These are phyloP conservation scores for Linum tenue DNA, from an alignment of 345 rosid species.

Conservation along the genomic window DNA sequence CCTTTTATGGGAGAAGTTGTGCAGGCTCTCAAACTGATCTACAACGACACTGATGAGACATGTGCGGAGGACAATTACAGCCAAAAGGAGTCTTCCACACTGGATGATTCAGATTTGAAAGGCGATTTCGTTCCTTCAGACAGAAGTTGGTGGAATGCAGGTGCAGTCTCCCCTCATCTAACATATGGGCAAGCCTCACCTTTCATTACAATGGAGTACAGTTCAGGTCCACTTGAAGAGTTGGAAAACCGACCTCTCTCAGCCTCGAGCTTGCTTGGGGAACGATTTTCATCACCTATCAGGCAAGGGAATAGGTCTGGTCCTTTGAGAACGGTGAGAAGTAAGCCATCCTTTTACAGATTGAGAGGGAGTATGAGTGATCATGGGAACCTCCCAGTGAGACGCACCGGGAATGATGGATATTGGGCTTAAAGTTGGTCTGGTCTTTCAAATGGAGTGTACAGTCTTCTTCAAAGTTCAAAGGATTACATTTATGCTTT, in stretches of 20 bases:
- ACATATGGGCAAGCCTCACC: slow-evolving; percentile 71
- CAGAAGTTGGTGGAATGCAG: slow-evolving; percentile 92
- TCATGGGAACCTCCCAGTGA: slow-evolving; percentile 62
- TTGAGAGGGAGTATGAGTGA: slow-evolving; percentile 89
- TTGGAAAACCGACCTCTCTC: slow-evolving; percentile 67
- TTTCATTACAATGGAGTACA: slow-evolving; percentile 88
- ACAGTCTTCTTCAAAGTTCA: slow-evolving; percentile 12
- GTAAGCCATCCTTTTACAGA: slow-evolving; percentile 57
- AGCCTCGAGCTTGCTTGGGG: slow-evolving; percentile 41
- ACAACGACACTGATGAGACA: slow-evolving; percentile 74
- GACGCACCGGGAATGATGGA: slow-evolving; percentile 28
- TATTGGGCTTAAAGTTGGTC: slow-evolving; percentile 18
- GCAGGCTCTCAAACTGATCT: slow-evolving; percentile 94
- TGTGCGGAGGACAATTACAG: slow-evolving; percentile 60
- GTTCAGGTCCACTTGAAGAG: slow-evolving; percentile 75
- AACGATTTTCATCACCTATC: slow-evolving; percentile 37
- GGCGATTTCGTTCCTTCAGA: slow-evolving; percentile 68
- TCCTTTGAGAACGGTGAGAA: slow-evolving; percentile 66
- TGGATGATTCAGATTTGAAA: slow-evolving; percentile 56
- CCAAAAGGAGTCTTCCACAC: slow-evolving; percentile 79
- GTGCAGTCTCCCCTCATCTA: slow-evolving; percentile 55
- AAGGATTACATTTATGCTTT: background rate
- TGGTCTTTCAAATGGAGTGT: slow-evolving; percentile 7
- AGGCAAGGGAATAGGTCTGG: slow-evolving; percentile 86
- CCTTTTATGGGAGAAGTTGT: slow-evolving; percentile 99